Base-by-base conservation (phyloP, 305 asterid genomes). In the Withania somnifera region DNA sequence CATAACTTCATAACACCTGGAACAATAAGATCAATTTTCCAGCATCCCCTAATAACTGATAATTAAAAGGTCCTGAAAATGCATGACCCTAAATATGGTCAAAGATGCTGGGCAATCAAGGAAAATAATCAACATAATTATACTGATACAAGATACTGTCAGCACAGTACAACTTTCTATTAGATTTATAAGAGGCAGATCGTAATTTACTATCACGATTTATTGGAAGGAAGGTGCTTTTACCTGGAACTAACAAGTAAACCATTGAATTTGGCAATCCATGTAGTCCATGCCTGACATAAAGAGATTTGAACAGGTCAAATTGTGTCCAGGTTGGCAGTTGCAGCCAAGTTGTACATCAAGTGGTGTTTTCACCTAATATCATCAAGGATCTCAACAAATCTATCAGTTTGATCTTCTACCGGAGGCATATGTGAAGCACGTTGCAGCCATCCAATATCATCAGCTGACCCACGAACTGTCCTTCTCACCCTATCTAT, bases 221-320 rank as follows among this genome's bases (percentile, higher is more conserved):
- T 17, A 87, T 81, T 38, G 32, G 68, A 73, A 40, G 83, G 80
- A 75, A 60, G 51, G 61, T 78, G 81, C 82, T 78, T 82, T 51
- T 90, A 97, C 99, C 98, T 93, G 99, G 99, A 84, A 97, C 92
- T 85, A 97, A 91, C 91, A 97, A 91, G 88, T 94, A 97, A 57
- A 97, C 93, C 95, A 94, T 42, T 47, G 97, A 85, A 64, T 89
- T 94, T 32, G 99, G 99, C 88, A 97, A 90, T 83, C 83, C 82
- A 85, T 89, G 98, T 86, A 97, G 84, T 68, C 99, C 99, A 84
- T 97, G 98, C 90, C 99, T 97, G 89, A 81, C 52, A 85, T 58
- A 87, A 85, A 82, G 77, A 80, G 20, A 78, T 50, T 22, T 26
- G 61, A 87, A 36, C 32, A 50, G 64, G 54, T 50, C 53, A 64